Evolutionary conservation across 768 basidiomycete species (phyloP).

Genomic region (Termitomyces sp.): DNA sequence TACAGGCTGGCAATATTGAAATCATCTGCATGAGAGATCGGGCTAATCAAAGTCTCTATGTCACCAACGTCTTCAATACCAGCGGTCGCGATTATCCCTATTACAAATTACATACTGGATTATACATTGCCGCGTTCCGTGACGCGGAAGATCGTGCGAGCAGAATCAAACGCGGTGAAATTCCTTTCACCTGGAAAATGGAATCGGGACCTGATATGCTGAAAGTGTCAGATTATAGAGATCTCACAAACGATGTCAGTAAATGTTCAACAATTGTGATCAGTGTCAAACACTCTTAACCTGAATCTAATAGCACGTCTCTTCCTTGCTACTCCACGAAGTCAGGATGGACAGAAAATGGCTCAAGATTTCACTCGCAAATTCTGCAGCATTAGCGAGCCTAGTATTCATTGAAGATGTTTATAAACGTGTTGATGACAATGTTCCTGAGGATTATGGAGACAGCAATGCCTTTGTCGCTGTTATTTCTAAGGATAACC

Average conservation of each 20-base stretch:
- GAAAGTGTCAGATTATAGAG: background rate
- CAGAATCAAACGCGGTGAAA: background rate
- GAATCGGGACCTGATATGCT: background rate
- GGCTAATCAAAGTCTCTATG: background rate
- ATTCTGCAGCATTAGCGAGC: background rate
- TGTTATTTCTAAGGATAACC: background rate
- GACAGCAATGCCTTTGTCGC: background rate
- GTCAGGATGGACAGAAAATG: background rate
- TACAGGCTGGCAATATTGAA: background rate
- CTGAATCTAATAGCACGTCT: background rate
- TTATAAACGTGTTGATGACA: background rate
- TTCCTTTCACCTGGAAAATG: background rate
- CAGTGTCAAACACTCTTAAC: background rate
- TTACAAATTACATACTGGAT: background rate
- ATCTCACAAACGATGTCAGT: background rate
- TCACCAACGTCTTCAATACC: background rate
- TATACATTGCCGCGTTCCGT: background rate
- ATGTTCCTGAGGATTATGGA: background rate
- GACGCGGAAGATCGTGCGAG: background rate
- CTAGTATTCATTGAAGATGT: background rate
- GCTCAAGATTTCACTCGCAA: background rate
- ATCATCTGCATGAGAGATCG: background rate
- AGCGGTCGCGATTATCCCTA: background rate
- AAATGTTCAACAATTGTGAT: background rate
- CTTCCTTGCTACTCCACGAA: background rate